phyloP scores from a whole-genome alignment of 2,329 filamentous ascomycete species.

The Trichoderma guizhouense region DNA sequence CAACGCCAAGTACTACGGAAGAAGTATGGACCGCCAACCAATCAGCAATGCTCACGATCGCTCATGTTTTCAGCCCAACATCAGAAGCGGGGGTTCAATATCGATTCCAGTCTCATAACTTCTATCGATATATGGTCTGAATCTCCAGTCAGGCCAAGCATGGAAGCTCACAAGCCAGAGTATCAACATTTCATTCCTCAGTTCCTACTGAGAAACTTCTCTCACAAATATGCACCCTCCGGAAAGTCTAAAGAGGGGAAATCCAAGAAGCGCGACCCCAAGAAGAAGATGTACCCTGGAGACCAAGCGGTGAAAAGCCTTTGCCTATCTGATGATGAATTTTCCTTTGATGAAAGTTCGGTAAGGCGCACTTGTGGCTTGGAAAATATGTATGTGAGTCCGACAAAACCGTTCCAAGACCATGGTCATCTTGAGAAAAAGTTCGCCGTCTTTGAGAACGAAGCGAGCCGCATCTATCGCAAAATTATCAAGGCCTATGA shows the following conservation, averaged over 20 bases:
- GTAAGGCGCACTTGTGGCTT: neutral
- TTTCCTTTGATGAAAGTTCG: neutral
- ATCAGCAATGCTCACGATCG: neutral
- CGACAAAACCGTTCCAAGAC: neutral
- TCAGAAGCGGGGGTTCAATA: neutral
- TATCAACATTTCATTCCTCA: constrained; percentile 15
- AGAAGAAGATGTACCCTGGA: neutral
- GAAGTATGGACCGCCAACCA: neutral
- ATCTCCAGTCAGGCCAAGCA: neutral
- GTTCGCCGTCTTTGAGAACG: neutral
- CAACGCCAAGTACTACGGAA: neutral
- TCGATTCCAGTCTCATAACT: neutral
- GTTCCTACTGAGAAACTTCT: constrained; percentile 1
- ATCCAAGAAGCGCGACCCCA: neutral
- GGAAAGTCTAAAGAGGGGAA: neutral
- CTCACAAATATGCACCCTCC: neutral
- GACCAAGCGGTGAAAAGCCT: neutral
- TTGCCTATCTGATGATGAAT: neutral
- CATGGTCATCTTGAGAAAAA: neutral
- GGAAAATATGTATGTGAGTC: neutral
- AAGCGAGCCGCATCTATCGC: neutral
- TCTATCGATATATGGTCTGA: neutral
- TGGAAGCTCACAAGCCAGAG: neutral
- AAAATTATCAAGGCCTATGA: neutral
- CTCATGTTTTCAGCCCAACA: neutral